These are phyloP conservation scores for Curvularia hawaiiensis DNA, from an alignment of 2,329 filamentous ascomycete genomes.

Conservation along the genomic window DNA sequence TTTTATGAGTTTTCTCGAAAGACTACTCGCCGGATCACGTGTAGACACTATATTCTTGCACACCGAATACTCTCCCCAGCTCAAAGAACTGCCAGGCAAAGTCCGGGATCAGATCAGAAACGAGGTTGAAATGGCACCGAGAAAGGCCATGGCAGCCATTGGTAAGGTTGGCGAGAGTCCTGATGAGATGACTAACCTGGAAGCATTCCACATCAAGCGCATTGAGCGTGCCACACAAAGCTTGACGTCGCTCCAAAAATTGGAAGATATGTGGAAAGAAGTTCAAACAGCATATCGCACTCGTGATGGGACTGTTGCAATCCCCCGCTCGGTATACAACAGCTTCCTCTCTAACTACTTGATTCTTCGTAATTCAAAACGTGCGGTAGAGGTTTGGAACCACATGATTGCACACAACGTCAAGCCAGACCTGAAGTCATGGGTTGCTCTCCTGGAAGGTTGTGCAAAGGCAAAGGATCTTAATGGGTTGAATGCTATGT, in stretches of 20 bases:
- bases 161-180: constrained; percentile 12
- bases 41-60: constrained; percentile 23
- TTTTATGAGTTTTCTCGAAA: constrained; percentile 35
- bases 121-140: constrained; percentile 31
- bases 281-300: constrained; percentile 24
- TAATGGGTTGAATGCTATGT: constrained; percentile 67
- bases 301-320: constrained; percentile 15
- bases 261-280: constrained; percentile 37
- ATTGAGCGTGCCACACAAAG: constrained; percentile 35
- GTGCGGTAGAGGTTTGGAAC: constrained; percentile 63
- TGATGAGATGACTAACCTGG: constrained; percentile 23
- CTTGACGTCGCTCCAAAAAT: constrained; percentile 10
- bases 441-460: constrained; percentile 75
- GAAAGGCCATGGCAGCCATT: constrained; percentile 25
- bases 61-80: constrained; percentile 10
- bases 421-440: constrained; percentile 67
- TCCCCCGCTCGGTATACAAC: constrained; percentile 47
- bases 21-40: constrained; percentile 29
- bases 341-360: constrained; percentile 56
- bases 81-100: constrained; percentile 23
- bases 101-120: constrained; percentile 21
- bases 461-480: constrained; percentile 66
- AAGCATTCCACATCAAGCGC: constrained; percentile 31
- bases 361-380: constrained; percentile 47
- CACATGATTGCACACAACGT: constrained; percentile 60